Conservation (phyloP, 805 yeast genomes). For the Saturnispora besseyi region DNA sequence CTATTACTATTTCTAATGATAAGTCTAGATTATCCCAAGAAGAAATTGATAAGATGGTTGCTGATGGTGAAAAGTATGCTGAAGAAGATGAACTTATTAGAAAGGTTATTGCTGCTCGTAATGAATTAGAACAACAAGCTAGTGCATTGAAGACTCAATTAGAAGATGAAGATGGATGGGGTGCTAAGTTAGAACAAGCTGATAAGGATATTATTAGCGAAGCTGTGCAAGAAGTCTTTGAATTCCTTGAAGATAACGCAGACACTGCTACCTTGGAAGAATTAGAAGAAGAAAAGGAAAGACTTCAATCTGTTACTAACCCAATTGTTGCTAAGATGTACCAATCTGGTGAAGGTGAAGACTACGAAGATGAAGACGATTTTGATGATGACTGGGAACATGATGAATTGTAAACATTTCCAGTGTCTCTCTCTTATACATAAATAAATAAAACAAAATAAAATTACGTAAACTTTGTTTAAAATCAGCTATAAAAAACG, state of each 20-base stretch:
- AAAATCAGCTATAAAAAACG: not conserved
- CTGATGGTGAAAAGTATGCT: constrained; percentile 91
- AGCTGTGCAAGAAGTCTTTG: constrained; percentile 73
- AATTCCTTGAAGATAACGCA: constrained; percentile 57
- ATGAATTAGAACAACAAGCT: constrained; percentile 81
- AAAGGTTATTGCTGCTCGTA: constrained; percentile 81
- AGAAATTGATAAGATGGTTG: constrained; percentile 95
- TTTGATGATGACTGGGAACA: constrained; percentile 53
- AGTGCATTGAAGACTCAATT: constrained; percentile 66
- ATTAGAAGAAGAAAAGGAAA: constrained; percentile 82
- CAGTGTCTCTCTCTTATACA: not conserved
- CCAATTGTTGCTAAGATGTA: constrained; percentile 89
- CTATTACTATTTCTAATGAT: constrained; percentile 87
- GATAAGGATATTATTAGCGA: constrained; percentile 85
- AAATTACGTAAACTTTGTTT: not conserved
- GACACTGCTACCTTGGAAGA: constrained; percentile 89
- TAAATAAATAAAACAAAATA: not conserved
- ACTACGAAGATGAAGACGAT: constrained; percentile 47
- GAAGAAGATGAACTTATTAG: constrained; percentile 82
- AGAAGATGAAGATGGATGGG: constrained; percentile 47
- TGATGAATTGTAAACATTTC: constrained; percentile 47
- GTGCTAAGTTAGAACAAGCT: constrained; percentile 75
- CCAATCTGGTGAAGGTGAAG: constrained; percentile 27
- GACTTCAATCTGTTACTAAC: constrained; percentile 71
- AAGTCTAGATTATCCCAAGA: constrained; percentile 91